A percentile compares a stretch with the other conserved stretches of the same genome.
Evolutionary conservation across 176 grass and related monocot species (phyloP).

Genomic region (Bolboschoenus planiculmis): DNA sequence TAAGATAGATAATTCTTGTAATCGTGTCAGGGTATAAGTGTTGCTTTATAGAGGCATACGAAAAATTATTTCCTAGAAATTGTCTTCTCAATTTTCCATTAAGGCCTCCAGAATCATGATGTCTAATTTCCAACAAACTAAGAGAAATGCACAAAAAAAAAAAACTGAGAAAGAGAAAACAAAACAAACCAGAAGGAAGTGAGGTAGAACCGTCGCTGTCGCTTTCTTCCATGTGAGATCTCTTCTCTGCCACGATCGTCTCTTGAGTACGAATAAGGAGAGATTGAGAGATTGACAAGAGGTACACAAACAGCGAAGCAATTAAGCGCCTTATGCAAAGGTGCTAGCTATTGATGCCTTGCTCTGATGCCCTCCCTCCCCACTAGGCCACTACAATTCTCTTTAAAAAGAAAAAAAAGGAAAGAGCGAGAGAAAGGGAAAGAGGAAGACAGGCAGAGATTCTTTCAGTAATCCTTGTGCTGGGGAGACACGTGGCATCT

Average conservation of each 20-base stretch:
- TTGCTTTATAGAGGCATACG: too few species aligned
- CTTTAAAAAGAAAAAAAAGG: neutral
- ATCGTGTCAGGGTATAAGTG: neutral
- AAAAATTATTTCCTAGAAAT: too few species aligned
- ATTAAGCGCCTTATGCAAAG: neutral
- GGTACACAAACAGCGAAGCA: neutral
- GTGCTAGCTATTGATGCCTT: neutral
- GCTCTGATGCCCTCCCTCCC: neutral
- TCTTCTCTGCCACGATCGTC: constrained; percentile 19
- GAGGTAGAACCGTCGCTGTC: constrained; percentile 4
- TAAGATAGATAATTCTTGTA: neutral
- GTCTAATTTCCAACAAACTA: neutral
- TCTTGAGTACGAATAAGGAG: neutral
- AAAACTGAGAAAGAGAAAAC: neutral
- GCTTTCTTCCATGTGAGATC: constrained; percentile 18
- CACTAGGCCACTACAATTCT: neutral
- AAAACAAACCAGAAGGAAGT: constrained; percentile 22
- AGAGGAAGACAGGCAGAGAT: neutral
- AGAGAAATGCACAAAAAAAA: neutral
- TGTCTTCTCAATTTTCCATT: neutral
- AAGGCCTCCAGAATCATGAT: neutral
- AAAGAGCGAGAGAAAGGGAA: neutral
- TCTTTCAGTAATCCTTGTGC: neutral
- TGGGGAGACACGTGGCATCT: neutral
- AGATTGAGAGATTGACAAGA: too few species aligned